phyloP scores from a whole-genome alignment of 2,329 filamentous ascomycete genomes.

The Botrytis byssoidea region DNA sequence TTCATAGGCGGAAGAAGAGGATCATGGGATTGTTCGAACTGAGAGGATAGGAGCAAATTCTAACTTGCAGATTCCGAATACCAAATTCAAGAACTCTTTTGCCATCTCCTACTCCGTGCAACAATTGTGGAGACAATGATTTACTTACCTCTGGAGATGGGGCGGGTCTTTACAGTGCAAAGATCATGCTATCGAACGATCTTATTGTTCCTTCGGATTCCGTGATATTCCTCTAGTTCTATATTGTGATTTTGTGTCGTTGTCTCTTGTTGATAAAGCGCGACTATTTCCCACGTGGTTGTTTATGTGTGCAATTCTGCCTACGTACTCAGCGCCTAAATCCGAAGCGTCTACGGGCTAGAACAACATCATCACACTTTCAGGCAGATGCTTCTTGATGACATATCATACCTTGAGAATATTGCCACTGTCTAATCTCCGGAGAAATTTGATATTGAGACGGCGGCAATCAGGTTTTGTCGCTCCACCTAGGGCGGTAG shows the following conservation, averaged over 20 bases:
- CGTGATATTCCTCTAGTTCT: neutral
- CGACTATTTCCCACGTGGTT: neutral
- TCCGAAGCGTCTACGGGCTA: neutral
- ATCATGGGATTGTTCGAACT: neutral
- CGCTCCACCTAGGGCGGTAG: neutral
- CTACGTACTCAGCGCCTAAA: neutral
- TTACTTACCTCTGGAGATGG: neutral
- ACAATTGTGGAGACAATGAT: neutral
- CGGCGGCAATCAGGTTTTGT: neutral
- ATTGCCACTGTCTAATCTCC: neutral
- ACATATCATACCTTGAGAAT: neutral
- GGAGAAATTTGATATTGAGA: neutral
- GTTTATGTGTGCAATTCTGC: neutral
- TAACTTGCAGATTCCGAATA: neutral
- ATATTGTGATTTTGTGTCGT: neutral
- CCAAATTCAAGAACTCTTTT: neutral
- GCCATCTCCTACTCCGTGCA: neutral
- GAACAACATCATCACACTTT: neutral
- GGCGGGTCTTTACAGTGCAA: neutral
- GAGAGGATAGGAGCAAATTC: neutral
- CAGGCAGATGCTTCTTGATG: neutral
- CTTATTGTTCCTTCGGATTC: neutral
- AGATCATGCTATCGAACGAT: neutral
- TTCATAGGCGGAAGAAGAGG: neutral
- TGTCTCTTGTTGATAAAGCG: neutral